Base-by-base conservation (phyloP, 345 rosid genomes). In the Sisymbrium altissimum region DNA sequence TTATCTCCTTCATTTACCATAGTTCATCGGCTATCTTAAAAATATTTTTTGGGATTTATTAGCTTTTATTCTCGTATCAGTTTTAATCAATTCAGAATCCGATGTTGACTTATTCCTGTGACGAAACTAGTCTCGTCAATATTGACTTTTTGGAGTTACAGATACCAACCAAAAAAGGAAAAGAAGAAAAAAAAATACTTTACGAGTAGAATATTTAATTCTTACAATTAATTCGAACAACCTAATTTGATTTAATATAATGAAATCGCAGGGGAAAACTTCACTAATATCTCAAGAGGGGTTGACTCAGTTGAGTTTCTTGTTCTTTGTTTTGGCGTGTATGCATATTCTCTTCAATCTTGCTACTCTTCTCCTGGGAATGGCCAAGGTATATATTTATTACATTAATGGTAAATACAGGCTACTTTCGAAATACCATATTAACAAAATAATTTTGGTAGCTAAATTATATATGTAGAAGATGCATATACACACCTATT, bases 261-360 rank as follows among this genome's bases (percentile, higher is more conserved):
- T 18, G 9, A 48, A 11, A 32, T 46, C 64, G 36, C 82, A 91
- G 97, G 89, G 79, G 33, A 83, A 66, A 82, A 76, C 76, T 1
- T 73, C 92, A 36, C 70, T 91, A 0, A 87, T 91, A 56, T 86
- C 97, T 33, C 43, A 60, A 75, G 73, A 83, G 13, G 95, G 97
- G 54, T 25, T 85, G 38, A 87, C 77, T 72, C 95, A 91, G 82
- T 82, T 91, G 33, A 87, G 76, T 66, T 83, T 78, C 81, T 87
- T 91, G 74, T 68, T 91, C 9, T 91, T 84, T 53, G 91, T 85
- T 50, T 65, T 91, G 49, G 97, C 97, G 2, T 86, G 82, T 7
- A 85, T 82, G 87, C 97, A 91, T 62, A 77, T 91, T 67, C 79
- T 87, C 35, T 89, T 79, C 63, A 83, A 84, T 75, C 85, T 87